phyloP scores from a whole-genome alignment of 164 flowering plant genomes.

The Berberis thunbergii region DNA sequence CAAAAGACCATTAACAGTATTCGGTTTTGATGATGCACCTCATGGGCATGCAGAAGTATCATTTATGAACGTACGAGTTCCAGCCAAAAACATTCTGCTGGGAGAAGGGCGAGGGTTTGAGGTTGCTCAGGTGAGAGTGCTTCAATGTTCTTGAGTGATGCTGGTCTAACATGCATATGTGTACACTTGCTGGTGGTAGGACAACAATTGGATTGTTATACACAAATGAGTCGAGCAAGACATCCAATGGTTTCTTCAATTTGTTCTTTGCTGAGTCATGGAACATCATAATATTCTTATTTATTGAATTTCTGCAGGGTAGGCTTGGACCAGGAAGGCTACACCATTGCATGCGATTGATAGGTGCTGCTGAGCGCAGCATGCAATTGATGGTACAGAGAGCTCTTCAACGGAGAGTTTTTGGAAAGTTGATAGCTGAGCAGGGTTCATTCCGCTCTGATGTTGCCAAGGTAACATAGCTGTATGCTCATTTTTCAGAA shows the following conservation, averaged over 20 bases:
- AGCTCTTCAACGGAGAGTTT: conserved; percentile 68
- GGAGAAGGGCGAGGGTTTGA: conserved; percentile 99
- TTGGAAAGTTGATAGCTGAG: conserved; percentile 87
- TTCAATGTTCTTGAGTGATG: not conserved
- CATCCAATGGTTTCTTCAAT: too few species aligned
- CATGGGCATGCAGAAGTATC: conserved; percentile 94
- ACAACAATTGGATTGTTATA: too few species aligned
- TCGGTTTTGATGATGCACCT: conserved; percentile 99
- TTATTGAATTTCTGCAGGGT: conserved; percentile 44
- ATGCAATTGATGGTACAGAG: conserved; percentile 78
- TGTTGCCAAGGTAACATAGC: conserved; percentile 64
- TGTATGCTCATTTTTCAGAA: too few species aligned
- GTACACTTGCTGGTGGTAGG: too few species aligned
- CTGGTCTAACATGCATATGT: too few species aligned
- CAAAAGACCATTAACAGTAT: conserved; percentile 74
- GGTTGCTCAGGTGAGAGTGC: conserved; percentile 76
- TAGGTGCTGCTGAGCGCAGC: conserved; percentile 90
- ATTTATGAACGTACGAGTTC: conserved; percentile 76
- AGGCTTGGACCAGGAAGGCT: conserved; percentile 95
- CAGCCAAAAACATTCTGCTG: conserved; percentile 69
- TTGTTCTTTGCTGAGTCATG: not conserved
- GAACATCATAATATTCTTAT: not conserved
- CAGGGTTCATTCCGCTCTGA: conserved; percentile 94
- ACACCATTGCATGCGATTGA: conserved; percentile 96
- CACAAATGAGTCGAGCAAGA: too few species aligned